Evolutionary conservation across 306 rosid genomes (phyloP).

Genomic region (Chamaecrista fasciculata): DNA sequence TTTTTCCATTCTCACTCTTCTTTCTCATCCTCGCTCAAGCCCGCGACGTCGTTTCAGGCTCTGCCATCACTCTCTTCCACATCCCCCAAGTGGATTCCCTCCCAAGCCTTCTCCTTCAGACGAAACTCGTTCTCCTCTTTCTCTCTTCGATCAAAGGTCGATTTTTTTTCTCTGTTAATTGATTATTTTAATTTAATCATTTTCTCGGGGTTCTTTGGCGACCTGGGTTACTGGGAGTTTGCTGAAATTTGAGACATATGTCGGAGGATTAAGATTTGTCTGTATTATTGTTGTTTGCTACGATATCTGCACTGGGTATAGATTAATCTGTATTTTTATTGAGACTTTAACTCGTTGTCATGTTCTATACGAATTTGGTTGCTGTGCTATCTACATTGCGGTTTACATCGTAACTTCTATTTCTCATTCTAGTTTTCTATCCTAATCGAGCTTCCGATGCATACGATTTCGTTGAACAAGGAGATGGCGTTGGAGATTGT

Average conservation of each 20-base stretch:
- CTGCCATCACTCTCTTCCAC: slow-evolving; percentile 39
- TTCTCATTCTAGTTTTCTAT: neutral
- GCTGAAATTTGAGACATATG: neutral
- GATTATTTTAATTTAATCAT: neutral
- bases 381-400: neutral
- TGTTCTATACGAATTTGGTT: neutral
- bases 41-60: slow-evolving; percentile 29
- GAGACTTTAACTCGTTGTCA: neutral
- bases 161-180: slow-evolving; percentile 29
- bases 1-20: no score
- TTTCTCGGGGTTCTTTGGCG: neutral
- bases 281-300: neutral
- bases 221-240: neutral
- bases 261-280: neutral
- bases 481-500: no score
- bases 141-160: slow-evolving; percentile 47
- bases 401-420: neutral
- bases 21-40: slow-evolving; percentile 52
- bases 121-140: slow-evolving; percentile 37
- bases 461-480: no score
- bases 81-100: slow-evolving; percentile 26
- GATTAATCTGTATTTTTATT: neutral
- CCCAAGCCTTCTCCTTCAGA: slow-evolving; percentile 18
- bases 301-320: neutral
- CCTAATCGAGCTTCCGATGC: no score